Base-by-base conservation (phyloP, 352 stramenopile species). In the Pythium rhizo-oryzae region DNA sequence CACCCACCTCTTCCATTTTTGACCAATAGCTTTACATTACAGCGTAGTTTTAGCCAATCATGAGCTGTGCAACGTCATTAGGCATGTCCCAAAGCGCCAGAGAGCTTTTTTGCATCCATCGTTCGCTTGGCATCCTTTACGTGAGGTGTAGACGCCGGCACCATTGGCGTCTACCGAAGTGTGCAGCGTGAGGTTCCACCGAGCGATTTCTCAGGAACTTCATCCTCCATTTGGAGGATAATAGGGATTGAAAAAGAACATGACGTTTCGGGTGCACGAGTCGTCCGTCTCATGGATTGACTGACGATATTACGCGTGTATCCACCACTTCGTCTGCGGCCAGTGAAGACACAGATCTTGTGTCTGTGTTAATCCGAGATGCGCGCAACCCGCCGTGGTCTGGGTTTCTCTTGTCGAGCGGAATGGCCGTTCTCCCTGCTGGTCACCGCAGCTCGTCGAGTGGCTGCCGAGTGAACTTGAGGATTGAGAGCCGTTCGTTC, bases 401-500 rank as follows among this genome's bases (percentile, higher is more conserved):
- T 47, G 41, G 41, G 41, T 47, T 47, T 47, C 18, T 19, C 15
- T n/a, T 19, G 39, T 19, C 41, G 18, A 47, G 15, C 18, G 13
- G 41, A 19, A 7, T n/a, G 18, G 5, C 21, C 5, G 15, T 19
- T 47, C 18, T 47, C 28, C 28, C 28, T 33, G 6, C 28, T 33
- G 28, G 53, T 43, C 58, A 59, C 33, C 59, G 39, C 23, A 33
- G 33, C 9, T 39, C 59, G 39, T 59, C 16, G 6, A 7, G 18
- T 46, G 47, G 6, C 19, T 25, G 71, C 18, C 82, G 74, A 16
- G 69, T 71, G 63, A 94, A 91, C 56, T 92, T 92, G 30, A 94
- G 75, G 56, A 94, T 92, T 8, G 82, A 92, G 11, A 94, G 71
- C 7, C 72, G 74, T 55, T 94, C 86, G 68, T 94, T 94, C 41